A percentile compares a stretch with the other conserved stretches of the same genome.
Evolutionary conservation across 306 rosid genomes (phyloP).

Genomic region (Pyrus betulifolia): DNA sequence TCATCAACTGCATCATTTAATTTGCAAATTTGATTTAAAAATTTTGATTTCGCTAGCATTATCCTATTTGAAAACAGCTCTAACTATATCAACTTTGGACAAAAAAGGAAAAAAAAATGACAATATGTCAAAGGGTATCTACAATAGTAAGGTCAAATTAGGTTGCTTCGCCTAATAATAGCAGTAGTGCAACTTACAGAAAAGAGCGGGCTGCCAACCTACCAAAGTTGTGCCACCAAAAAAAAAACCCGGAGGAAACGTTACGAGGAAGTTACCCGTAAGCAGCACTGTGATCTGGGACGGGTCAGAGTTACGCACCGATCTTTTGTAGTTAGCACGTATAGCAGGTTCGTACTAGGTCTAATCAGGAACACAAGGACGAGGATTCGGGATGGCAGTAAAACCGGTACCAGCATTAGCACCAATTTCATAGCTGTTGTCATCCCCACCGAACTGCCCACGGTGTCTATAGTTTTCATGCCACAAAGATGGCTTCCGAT

Average conservation of each 20-base stretch:
- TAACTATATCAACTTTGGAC: not conserved
- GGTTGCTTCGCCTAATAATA: too few species aligned
- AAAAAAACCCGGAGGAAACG: not conserved
- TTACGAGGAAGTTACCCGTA: not conserved
- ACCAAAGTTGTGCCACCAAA: not conserved
- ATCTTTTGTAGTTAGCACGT: not conserved
- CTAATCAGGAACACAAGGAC: not conserved
- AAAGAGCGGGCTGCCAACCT: not conserved
- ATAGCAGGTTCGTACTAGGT: not conserved
- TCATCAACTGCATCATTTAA: too few species aligned
- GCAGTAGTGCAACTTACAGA: not conserved
- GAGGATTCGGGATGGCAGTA: not conserved
- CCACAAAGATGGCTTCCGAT: not conserved
- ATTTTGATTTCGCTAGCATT: too few species aligned
- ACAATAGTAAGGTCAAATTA: not conserved
- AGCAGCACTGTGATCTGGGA: not conserved
- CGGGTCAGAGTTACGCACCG: not conserved
- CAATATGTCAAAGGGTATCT: not conserved
- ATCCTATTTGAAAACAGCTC: not conserved
- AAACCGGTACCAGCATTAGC: not conserved
- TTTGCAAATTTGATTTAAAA: too few species aligned
- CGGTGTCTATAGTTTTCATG: not conserved
- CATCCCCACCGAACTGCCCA: not conserved
- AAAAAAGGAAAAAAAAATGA: too few species aligned
- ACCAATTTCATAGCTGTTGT: not conserved